phyloP scores from a whole-genome alignment of 2,329 filamentous ascomycete species.

The Diaporthe helianthi region DNA sequence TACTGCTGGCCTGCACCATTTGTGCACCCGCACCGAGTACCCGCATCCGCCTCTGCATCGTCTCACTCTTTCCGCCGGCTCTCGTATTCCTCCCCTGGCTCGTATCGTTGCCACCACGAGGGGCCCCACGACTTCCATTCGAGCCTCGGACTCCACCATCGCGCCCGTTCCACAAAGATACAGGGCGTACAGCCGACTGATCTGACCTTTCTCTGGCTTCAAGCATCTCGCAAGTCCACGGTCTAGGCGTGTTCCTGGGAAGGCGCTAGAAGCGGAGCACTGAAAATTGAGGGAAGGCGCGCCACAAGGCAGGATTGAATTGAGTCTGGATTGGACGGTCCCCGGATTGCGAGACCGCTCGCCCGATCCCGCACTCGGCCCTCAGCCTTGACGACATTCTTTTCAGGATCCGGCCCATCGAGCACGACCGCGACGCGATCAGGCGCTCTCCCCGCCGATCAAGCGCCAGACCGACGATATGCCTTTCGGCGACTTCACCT shows the following conservation, averaged over 20 bases:
- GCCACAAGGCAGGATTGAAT: background rate
- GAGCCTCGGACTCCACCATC: conserved; percentile 9
- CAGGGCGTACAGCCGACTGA: conserved; percentile 5
- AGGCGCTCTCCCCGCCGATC: background rate
- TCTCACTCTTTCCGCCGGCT: conserved; percentile 20
- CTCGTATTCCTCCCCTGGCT: conserved; percentile 32
- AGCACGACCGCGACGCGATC: conserved; percentile 3
- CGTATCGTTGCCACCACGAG: conserved; percentile 1
- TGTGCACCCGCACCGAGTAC: conserved; percentile 9
- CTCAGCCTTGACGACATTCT: conserved; percentile 13
- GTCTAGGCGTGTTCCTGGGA: background rate
- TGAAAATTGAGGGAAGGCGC: background rate
- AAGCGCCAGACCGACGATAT: conserved; percentile 58
- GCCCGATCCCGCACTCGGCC: background rate
- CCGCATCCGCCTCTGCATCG: conserved; percentile 4
- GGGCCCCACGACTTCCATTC: background rate
- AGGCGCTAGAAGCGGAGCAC: background rate
- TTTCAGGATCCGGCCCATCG: background rate
- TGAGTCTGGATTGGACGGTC: background rate
- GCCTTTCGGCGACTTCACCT: conserved; percentile 89
- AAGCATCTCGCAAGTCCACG: background rate
- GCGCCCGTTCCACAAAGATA: background rate
- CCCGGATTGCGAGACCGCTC: background rate
- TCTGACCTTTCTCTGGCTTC: background rate
- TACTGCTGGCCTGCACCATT: background rate